phyloP scores from a whole-genome alignment of 1,139 yeast species.

The Magnusiomyces magnusii region DNA sequence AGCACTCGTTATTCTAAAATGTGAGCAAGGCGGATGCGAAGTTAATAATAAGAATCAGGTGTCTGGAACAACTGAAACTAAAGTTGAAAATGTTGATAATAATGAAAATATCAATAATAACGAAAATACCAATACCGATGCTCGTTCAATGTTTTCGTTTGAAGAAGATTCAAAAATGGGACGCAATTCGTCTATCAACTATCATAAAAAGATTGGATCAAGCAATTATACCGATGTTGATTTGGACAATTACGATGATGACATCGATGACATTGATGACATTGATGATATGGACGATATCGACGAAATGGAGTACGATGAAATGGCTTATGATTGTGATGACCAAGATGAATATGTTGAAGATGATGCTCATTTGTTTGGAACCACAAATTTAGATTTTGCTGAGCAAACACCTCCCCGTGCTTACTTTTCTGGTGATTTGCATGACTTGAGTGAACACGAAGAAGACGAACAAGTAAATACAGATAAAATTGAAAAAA shows the following conservation, averaged over 20 bases:
- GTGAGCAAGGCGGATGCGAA: neutral
- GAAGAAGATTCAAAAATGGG: constrained; percentile 16
- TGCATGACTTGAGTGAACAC: neutral
- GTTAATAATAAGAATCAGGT: neutral
- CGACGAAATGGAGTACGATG: neutral
- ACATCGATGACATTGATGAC: neutral
- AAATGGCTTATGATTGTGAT: neutral
- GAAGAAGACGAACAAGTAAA: neutral
- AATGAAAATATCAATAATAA: too few species aligned
- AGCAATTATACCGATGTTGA: neutral
- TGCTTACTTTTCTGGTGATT: neutral
- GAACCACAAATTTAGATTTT: neutral
- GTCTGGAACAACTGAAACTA: too few species aligned
- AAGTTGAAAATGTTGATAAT: too few species aligned
- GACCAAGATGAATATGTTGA: neutral
- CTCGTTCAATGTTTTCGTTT: constrained; percentile 13
- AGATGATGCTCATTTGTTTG: constrained; percentile 7
- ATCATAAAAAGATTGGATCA: constrained; percentile 8
- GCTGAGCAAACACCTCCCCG: neutral
- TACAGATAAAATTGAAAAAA: too few species aligned
- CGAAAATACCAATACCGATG: constrained; percentile 8
- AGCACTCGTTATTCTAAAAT: neutral
- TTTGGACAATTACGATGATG: neutral
- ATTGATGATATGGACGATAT: neutral
- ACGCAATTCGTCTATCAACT: constrained; percentile 15